These are phyloP conservation scores for Aspergillus nidulans DNA, from an alignment of 495 filamentous ascomycete genomes.

Conservation along the genomic window DNA sequence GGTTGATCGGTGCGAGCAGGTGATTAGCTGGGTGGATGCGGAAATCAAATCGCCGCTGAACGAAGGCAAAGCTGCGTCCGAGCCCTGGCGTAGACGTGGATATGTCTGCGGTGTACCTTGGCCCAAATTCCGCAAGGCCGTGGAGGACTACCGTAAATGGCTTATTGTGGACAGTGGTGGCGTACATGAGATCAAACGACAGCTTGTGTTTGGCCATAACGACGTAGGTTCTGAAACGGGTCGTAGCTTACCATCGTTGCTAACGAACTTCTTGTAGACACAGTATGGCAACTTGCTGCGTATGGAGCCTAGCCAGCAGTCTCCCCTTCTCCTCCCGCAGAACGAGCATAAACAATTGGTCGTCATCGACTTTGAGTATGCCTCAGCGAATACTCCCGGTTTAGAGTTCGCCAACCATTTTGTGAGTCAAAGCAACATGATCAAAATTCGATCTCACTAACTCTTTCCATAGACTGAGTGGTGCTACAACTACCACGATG, in stretches of 20 bases:
- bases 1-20: constrained; percentile 72
- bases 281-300: constrained; percentile 98
- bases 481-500: constrained; percentile 95
- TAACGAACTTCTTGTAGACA: constrained; percentile 52
- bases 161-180: constrained; percentile 69
- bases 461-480: constrained; percentile 62
- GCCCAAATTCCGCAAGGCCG: constrained; percentile 67
- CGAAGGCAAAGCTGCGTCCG: constrained; percentile 29
- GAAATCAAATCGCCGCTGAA: constrained; percentile 50
- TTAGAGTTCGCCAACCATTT: constrained; percentile 98
- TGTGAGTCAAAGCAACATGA: constrained; percentile 38
- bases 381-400: constrained; percentile 80
- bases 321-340: constrained; percentile 79
- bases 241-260: not conserved
- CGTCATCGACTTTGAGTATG: constrained; percentile 99
- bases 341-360: constrained; percentile 93
- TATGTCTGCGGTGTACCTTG: constrained; percentile 83
- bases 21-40: constrained; percentile 71
- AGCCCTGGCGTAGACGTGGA: constrained; percentile 63
- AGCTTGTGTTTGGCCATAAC: constrained; percentile 93
- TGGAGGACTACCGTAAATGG: constrained; percentile 75
- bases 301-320: constrained; percentile 76
- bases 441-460: not conserved
- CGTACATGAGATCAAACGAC: constrained; percentile 57
- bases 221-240: constrained; percentile 61